A percentile compares a stretch with the other conserved stretches of the same genome.
Conservation (phyloP, 345 rosid genomes). For the Pseudoturritis turrita region DNA sequence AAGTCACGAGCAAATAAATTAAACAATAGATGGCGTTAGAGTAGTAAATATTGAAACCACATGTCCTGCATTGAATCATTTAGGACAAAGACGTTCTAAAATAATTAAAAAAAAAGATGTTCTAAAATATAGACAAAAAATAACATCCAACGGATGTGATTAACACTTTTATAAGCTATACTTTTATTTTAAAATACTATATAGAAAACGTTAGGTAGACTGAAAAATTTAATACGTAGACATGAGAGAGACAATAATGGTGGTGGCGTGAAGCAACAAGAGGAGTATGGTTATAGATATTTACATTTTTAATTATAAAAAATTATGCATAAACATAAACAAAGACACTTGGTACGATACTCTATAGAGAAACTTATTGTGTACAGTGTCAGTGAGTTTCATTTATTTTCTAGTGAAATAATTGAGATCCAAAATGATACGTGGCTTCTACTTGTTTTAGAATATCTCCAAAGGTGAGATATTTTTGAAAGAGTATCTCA, state of each 20-base stretch:
- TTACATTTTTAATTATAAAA: neutral
- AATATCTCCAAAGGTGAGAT: too few relatives aligned
- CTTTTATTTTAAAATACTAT: neutral
- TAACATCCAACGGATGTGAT: constrained; percentile 14
- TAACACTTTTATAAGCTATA: neutral
- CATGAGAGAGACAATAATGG: neutral
- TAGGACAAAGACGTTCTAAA: constrained; percentile 6
- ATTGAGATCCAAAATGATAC: neutral
- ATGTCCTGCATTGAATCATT: constrained; percentile 22
- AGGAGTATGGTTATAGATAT: neutral
- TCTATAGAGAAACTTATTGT: neutral
- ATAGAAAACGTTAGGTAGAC: neutral
- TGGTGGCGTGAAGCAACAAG: constrained; percentile 6
- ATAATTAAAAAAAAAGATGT: neutral
- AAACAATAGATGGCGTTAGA: constrained; percentile 3
- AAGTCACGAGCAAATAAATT: constrained; percentile 9
- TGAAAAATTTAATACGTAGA: neutral
- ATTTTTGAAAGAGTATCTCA: too few relatives aligned
- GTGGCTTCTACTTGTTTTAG: neutral
- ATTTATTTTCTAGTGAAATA: neutral
- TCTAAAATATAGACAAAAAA: neutral
- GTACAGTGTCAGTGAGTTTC: neutral
- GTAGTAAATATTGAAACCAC: constrained; percentile 16
- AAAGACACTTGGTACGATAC: neutral
- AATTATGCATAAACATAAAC: neutral